Base-by-base conservation (phyloP, 768 basidiomycete species). In the Xanthoconium stramineum region DNA sequence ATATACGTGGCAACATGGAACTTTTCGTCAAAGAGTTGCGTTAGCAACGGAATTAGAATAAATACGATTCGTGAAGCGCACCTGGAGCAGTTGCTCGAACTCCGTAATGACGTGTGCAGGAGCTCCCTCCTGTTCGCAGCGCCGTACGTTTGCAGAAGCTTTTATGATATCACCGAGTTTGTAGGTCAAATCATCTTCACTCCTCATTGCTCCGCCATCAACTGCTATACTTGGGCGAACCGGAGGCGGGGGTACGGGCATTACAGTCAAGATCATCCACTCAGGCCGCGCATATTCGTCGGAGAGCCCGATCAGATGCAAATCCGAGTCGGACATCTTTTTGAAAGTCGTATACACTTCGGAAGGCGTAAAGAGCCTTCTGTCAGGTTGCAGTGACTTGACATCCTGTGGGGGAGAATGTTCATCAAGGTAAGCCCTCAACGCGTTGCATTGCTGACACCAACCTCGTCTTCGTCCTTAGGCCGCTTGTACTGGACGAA, bases 1-100 rank as follows among this genome's bases (percentile, higher is more conserved):
- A 99, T 99, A 70, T 98, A 99, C 0, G 97, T 98, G 3, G 97
- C 97, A 57, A 98, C 94, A 68, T 99, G 97, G 70, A 95, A 99
- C 93, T 97, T 39, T 0, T 62, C 43, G 24, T 39, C 35, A 19
- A 38, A 15, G 51, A n/a, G 7, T 9, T 8, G 37, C 6, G 32
- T 58, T 46, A 53, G 38, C 30, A 51, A 47, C 12, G 35, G 52
- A 29, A 55, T 14, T 10, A 24, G 13, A 35, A 50, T 7, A 9
- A 30, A 17, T 5, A 48, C 6, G 4, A 5, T 39, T 33, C 7
- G 1, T 38, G 11, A 37, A n/a, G 71, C 81, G 52, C 58, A 91
- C 93, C 84, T 98, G 96, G 6, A 98, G 81, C 44, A 99, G 76
- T 66, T 96, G 94, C 74, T 98, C 96, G 62, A 94, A 96, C 72